Evolutionary conservation across 768 basidiomycete genomes (phyloP).

Genomic region (Suillus hirtellus): DNA sequence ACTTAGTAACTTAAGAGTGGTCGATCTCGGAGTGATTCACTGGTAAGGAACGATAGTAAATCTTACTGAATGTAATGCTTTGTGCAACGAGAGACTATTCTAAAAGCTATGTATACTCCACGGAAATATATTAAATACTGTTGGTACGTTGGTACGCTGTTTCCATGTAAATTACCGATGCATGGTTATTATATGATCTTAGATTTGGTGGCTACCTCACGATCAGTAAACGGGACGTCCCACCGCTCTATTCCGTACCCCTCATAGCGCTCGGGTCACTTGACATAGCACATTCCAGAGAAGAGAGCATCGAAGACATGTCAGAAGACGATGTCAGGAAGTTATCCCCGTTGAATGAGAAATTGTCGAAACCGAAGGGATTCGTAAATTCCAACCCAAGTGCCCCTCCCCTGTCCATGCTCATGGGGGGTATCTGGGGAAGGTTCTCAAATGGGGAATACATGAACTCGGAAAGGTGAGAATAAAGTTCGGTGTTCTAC

Average conservation of each 20-base stretch:
- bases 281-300: background rate
- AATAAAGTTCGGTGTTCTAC: background rate
- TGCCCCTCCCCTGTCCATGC: background rate
- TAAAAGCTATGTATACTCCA: background rate
- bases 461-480: background rate
- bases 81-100: background rate
- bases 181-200: background rate
- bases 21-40: no score
- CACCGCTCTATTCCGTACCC: background rate
- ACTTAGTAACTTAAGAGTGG: no score
- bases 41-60: background rate
- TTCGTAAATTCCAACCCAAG: background rate
- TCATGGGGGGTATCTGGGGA: background rate
- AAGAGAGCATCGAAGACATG: background rate
- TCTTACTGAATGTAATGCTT: background rate
- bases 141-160: background rate
- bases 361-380: background rate
- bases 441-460: constrained; percentile 1
- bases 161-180: background rate
- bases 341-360: background rate
- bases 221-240: background rate
- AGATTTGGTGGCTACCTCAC: background rate
- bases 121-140: background rate
- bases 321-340: background rate
- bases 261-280: background rate